Base-by-base conservation (phyloP, 2,329 filamentous ascomycete genomes). In the Lojkania enalia region DNA sequence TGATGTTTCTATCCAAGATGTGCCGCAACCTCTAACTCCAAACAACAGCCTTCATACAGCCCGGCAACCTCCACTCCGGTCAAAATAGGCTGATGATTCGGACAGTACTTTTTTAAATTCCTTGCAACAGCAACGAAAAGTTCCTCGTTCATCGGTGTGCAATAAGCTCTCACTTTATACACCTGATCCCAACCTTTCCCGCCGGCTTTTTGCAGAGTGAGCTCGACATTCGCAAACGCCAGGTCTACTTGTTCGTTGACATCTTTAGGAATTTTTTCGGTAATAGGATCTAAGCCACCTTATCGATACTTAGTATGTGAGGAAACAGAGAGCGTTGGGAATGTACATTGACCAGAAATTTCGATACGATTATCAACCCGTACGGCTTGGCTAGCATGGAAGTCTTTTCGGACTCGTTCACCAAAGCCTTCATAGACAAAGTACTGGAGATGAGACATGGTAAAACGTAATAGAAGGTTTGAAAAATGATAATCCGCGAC, bases 181-280 rank as follows among this genome's bases (percentile, higher is more conserved):
- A 82, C 77, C 47, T 82, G 76, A 7, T 64, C 58, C 73, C 76
- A 78, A 1, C 77, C 78, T 40, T 75, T 73, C 0, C 77, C 77
- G 2, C 81, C 80, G 0, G 78, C 78, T 9, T 74, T 54, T 31
- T 71, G 71, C 5, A 83, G 61, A 29, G 66, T 70, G n/a, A 69
- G 58, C 2, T 84, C 76, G 9, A 83, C 75, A 45, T 83, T 84
- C 11, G 57, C 63, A 50, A 83, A 83, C 0, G 78, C 76, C 33
- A 59, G 60, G 11, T 57, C 55, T n/a, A 66, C 44, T 46, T 66
- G 57, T 1, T 43, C 44, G 1, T 40, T 33, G 18, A 63, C 23
- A 6, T 48, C 38, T 3, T 48, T 35, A 6, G 60, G 58, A n/a
- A 55, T 52, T 7, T 49, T 46, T 35, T 61, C 58, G 5, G 55